Evolutionary conservation across 176 grass and related monocot genomes (phyloP).

Genomic region (Musa acuminata): DNA sequence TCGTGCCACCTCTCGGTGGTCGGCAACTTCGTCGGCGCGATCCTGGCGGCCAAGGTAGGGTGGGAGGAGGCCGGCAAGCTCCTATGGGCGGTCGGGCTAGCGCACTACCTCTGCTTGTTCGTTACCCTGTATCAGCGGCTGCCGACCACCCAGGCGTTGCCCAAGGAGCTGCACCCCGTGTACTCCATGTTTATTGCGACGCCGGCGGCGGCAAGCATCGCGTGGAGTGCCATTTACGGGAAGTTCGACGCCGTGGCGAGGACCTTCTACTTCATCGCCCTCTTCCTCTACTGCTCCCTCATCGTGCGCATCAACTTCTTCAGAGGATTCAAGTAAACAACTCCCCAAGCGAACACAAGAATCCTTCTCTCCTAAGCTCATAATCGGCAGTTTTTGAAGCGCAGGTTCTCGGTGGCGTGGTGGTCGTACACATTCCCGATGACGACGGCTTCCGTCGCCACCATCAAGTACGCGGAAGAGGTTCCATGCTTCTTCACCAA

Average conservation of each 20-base stretch:
- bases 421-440: conserved; percentile 99
- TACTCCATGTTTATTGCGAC: conserved; percentile 99
- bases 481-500: conserved; percentile 79
- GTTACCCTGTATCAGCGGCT: conserved; percentile 89
- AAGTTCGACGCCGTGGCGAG: conserved; percentile 72
- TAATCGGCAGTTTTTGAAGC: not conserved
- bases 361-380: not conserved
- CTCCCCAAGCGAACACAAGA: not conserved
- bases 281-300: conserved; percentile 80
- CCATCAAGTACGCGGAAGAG: conserved; percentile 81
- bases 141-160: conserved; percentile 79
- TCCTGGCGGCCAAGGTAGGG: conserved; percentile 77
- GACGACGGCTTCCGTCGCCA: conserved; percentile 82
- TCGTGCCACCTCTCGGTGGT: conserved; percentile 90
- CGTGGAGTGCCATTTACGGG: conserved; percentile 77
- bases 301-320: conserved; percentile 98
- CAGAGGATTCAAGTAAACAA: conserved; percentile 63
- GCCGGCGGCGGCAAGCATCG: conserved; percentile 83
- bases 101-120: conserved; percentile 94
- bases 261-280: conserved; percentile 87
- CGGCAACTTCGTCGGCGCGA: conserved; percentile 97
- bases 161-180: conserved; percentile 92
- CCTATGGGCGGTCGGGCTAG: conserved; percentile 75
- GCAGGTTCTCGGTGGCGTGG: conserved; percentile 91
- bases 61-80: conserved; percentile 83